These are phyloP conservation scores for Mycena polygramma DNA, from an alignment of 768 basidiomycete species.

Conservation along the genomic window DNA sequence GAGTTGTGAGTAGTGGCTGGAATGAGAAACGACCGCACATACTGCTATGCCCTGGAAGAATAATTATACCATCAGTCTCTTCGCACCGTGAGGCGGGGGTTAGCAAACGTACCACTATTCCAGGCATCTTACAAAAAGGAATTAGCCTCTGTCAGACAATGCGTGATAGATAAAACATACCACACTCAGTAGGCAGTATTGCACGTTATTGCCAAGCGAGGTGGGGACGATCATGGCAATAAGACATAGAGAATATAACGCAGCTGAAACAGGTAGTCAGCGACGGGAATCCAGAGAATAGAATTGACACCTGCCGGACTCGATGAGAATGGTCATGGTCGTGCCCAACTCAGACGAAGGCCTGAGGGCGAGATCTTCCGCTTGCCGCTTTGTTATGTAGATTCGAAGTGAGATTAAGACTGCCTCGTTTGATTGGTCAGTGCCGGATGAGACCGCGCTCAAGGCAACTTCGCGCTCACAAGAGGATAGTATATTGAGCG, in stretches of 20 bases:
- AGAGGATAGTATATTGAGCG: conserved; percentile 32
- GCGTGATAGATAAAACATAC: conserved; percentile 13
- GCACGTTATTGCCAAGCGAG: conserved; percentile 28
- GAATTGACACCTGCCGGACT: conserved; percentile 25
- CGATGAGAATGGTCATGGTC: conserved; percentile 31
- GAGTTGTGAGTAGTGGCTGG: not conserved
- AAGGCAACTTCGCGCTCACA: conserved; percentile 1
- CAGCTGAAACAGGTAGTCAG: conserved; percentile 10
- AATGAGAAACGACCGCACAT: not conserved
- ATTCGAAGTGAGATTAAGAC: conserved; percentile 34
- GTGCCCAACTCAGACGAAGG: conserved; percentile 25
- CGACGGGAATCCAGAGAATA: not conserved
- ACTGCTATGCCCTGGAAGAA: conserved; percentile 21
- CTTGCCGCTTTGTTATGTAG: conserved; percentile 25
- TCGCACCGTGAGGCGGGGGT: too few species aligned
- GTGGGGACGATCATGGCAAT: conserved; percentile 36
- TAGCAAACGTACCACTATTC: conserved; percentile 12
- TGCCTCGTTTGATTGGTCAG: not conserved
- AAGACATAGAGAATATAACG: conserved; percentile 30
- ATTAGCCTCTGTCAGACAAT: too few species aligned
- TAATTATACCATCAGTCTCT: not conserved
- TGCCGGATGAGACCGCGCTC: not conserved
- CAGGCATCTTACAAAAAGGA: conserved; percentile 12
- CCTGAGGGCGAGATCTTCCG: not conserved
- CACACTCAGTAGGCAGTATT: conserved; percentile 33